Evolutionary conservation across 2,329 filamentous ascomycete species (phyloP).

Genomic region (Monilinia polystroma): DNA sequence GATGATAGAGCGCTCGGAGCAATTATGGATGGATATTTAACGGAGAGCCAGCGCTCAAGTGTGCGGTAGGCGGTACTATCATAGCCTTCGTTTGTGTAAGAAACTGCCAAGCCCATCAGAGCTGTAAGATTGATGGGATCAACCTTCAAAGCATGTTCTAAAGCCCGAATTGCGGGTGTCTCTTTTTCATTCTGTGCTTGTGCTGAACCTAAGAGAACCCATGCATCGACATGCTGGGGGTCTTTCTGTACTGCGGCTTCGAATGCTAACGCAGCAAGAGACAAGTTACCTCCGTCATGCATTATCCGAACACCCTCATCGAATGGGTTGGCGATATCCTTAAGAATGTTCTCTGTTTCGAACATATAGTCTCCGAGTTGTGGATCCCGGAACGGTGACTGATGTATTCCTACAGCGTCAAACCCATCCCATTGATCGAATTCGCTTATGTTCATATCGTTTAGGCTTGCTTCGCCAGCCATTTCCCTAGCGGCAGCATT

Average conservation of each 20-base stretch:
- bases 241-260: slow-evolving; percentile 94
- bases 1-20: slow-evolving; percentile 67
- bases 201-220: slow-evolving; percentile 86
- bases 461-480: slow-evolving; percentile 60
- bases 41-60: slow-evolving; percentile 92
- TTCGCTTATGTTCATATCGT: slow-evolving; percentile 63
- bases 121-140: slow-evolving; percentile 85
- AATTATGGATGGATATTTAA: slow-evolving; percentile 85
- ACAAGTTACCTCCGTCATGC: slow-evolving; percentile 89
- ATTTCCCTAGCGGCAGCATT: slow-evolving; percentile 68
- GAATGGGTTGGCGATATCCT: slow-evolving; percentile 77
- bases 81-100: slow-evolving; percentile 98
- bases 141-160: slow-evolving; percentile 86
- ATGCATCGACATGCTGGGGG: slow-evolving; percentile 82
- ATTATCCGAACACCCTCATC: slow-evolving; percentile 92
- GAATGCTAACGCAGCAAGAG: slow-evolving; percentile 88
- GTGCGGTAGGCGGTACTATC: slow-evolving; percentile 96
- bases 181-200: slow-evolving; percentile 99
- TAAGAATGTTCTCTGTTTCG: slow-evolving; percentile 90
- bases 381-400: slow-evolving; percentile 65
- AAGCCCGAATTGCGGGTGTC: slow-evolving; percentile 86
- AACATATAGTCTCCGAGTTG: slow-evolving; percentile 89
- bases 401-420: slow-evolving; percentile 66
- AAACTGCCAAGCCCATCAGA: slow-evolving; percentile 92
- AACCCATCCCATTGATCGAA: slow-evolving; percentile 78